These are phyloP conservation scores for Claviceps lovelessii DNA, from an alignment of 2,329 filamentous ascomycete genomes.

Conservation along the genomic window DNA sequence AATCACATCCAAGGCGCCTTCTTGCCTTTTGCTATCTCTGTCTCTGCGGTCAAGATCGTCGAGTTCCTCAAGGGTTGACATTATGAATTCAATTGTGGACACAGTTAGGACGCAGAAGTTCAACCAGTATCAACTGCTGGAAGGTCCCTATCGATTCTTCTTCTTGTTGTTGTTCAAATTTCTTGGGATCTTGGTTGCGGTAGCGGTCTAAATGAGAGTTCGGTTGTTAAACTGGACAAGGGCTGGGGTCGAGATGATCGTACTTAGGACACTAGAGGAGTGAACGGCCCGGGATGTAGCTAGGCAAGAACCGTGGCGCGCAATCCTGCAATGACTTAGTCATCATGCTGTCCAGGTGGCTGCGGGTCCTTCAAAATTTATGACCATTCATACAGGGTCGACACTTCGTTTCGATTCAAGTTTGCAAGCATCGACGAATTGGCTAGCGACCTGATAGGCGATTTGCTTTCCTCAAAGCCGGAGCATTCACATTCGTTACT, in stretches of 20 bases:
- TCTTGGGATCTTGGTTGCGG: neutral
- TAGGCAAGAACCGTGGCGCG: conserved; percentile 13
- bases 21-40: conserved; percentile 51
- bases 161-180: neutral
- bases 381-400: neutral
- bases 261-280: neutral
- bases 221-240: neutral
- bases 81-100: conserved; percentile 23
- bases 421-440: neutral
- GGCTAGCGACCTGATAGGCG: neutral
- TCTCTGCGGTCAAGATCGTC: conserved; percentile 73
- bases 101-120: neutral
- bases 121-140: neutral
- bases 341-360: neutral
- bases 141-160: neutral
- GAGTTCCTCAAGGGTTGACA: conserved; percentile 87
- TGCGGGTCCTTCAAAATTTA: neutral
- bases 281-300: neutral
- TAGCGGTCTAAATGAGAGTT: neutral
- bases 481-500: neutral
- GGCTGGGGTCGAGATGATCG: neutral
- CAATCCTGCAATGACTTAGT: neutral
- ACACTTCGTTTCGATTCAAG: neutral
- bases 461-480: neutral
- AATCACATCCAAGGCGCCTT: conserved; percentile 19